Evolutionary conservation across 2,329 filamentous ascomycete genomes (phyloP), one percentile per base, ranked within the genome.

Genomic region (Claviceps fusiformis): DNA sequence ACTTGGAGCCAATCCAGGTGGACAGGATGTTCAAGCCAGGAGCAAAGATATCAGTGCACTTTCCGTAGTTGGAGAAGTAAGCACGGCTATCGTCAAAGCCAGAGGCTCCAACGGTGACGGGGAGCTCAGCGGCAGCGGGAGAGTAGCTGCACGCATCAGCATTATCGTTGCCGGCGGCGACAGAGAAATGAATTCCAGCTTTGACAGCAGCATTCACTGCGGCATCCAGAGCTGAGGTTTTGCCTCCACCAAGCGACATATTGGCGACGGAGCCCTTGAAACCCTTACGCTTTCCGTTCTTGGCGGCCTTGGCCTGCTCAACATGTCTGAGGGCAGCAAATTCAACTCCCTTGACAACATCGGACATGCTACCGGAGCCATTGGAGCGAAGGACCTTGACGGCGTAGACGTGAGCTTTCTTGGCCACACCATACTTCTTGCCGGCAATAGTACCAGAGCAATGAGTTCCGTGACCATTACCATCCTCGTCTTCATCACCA

Each of bases 21-120:
- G 93, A 98, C 65, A 89, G 82, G 66, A 98, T 95, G 85, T 90
- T 95, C 67, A 96, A 81, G 68, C 93, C 93, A 58, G 93, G 93
- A 60, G 91, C 93, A 67, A 98, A 98, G 80, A 98, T 95, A 75
- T 98, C 93, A 71, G 92, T 95, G 82, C 93, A 98, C 81, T 92
- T 93, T 73, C 93, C 93, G 73, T 85, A 97, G 87, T 98, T 98
- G 83, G 95, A 98, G 85, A 98, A 98, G 83, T 97, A 98, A 62
- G 93, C 93, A 75, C 93, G 92, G 79, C 89, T 89, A 70, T 98
- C 93, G 67, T 86, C 83, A 58, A 98, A 82, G 63, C 89, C 93
- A 49, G 90, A 95, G 62, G 93, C 93, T 73, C 92, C 95, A 60
- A 98, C 93, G 57, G 93, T 98, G 70, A 98, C 83, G 62, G 93